Evolutionary conservation across 2,329 filamentous ascomycete species (phyloP).

Genomic region (Sarocladiaceae sp.): DNA sequence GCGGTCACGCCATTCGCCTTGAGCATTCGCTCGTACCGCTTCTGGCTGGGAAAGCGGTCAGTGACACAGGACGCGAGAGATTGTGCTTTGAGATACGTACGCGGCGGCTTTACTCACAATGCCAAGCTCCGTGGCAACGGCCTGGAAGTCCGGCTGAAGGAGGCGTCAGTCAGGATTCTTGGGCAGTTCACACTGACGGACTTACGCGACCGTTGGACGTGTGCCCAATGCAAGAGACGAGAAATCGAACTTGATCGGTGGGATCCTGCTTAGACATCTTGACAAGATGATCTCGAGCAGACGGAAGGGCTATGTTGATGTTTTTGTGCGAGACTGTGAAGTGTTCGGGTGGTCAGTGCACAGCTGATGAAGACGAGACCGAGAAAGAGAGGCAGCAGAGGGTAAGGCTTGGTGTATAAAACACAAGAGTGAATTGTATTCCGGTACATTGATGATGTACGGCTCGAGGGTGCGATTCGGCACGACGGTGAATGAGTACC

Average conservation of each 20-base stretch:
- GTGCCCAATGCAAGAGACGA: constrained; percentile 59
- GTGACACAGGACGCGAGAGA: not conserved
- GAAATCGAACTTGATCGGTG: constrained; percentile 55
- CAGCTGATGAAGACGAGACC: too few species aligned
- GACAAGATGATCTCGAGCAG: not conserved
- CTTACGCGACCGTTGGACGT: constrained; percentile 54
- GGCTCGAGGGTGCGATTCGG: too few species aligned
- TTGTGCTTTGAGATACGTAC: constrained; percentile 45
- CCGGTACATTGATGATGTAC: too few species aligned
- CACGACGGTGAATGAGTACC: too few species aligned
- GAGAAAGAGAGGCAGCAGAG: too few species aligned
- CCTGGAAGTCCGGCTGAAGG: constrained; percentile 55
- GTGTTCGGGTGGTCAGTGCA: too few species aligned
- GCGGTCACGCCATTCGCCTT: constrained; percentile 46
- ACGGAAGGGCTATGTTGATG: not conserved
- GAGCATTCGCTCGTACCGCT: constrained; percentile 61
- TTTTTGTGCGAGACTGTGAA: too few species aligned
- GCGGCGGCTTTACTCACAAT: constrained; percentile 63
- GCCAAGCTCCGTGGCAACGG: constrained; percentile 56
- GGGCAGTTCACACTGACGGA: too few species aligned
- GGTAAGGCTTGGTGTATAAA: too few species aligned
- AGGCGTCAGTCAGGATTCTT: not conserved
- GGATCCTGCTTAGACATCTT: constrained; percentile 24
- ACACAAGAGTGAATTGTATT: too few species aligned
- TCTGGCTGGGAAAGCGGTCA: constrained; percentile 41